These are phyloP conservation scores for Xylaria sp. DNA, from an alignment of 2,329 filamentous ascomycete genomes.

Conservation along the genomic window DNA sequence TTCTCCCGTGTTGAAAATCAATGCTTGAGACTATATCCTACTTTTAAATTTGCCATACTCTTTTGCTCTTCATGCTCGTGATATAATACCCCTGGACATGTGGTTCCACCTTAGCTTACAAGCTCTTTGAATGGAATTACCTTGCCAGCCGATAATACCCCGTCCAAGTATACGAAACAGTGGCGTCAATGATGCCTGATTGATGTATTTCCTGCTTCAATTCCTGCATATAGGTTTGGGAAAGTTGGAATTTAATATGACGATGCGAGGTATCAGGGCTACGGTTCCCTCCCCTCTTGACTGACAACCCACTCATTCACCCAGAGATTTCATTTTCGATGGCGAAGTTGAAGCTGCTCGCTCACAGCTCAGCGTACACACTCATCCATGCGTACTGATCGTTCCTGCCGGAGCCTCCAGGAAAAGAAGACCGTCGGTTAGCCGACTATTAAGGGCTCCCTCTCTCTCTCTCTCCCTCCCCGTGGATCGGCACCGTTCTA, in stretches of 20 bases:
- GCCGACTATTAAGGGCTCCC: too few relatives aligned
- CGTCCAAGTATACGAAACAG: neutral
- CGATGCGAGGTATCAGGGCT: too few relatives aligned
- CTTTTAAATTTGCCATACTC: neutral
- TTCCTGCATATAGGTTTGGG: too few relatives aligned
- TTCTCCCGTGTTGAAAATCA: slow-evolving; percentile 32
- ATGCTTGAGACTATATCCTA: slow-evolving; percentile 29
- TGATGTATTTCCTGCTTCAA: neutral
- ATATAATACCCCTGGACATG: neutral
- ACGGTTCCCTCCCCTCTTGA: too few relatives aligned
- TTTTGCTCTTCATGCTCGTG: neutral
- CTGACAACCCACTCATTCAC: neutral
- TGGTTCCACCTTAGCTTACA: neutral
- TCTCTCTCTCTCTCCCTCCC: too few relatives aligned
- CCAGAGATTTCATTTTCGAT: neutral
- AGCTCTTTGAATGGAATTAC: neutral
- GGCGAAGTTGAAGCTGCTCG: slow-evolving; percentile 7
- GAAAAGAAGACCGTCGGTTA: too few relatives aligned
- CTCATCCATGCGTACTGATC: neutral
- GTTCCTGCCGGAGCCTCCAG: too few relatives aligned
- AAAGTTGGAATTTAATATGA: too few relatives aligned
- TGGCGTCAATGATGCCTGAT: too few relatives aligned
- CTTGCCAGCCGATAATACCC: neutral
- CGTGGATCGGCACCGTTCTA: too few relatives aligned
- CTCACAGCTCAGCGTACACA: slow-evolving; percentile 14